phyloP scores from a whole-genome alignment of 2,329 filamentous ascomycete genomes.

The Drechslera avenae region DNA sequence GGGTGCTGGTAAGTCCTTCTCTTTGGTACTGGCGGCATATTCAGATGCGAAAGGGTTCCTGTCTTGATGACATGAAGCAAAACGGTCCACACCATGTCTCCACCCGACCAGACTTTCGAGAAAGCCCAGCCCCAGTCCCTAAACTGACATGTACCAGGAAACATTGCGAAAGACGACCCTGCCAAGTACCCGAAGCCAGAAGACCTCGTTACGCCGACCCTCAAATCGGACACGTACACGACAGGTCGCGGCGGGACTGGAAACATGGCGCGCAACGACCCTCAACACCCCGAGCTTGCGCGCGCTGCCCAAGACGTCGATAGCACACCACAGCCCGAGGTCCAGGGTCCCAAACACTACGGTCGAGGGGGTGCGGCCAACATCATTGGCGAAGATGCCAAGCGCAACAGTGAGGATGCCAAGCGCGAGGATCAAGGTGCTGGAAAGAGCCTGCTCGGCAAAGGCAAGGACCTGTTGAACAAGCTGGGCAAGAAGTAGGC shows the following conservation, averaged over 20 bases:
- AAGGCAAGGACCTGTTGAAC: slow-evolving; percentile 59
- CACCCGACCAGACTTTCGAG: too few species aligned
- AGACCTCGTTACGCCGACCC: slow-evolving; percentile 79
- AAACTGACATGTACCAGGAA: slow-evolving; percentile 44
- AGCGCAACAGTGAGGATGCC: slow-evolving; percentile 30
- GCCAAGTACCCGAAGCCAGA: slow-evolving; percentile 47
- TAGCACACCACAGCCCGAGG: slow-evolving; percentile 55
- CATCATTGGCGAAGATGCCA: slow-evolving; percentile 51
- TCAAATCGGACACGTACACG: slow-evolving; percentile 84
- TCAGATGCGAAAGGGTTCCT: too few species aligned
- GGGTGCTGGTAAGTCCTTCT: slow-evolving; percentile 64
- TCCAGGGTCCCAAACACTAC: slow-evolving; percentile 66
- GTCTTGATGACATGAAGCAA: too few species aligned
- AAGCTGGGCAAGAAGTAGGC: slow-evolving; percentile 49
- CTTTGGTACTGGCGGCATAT: neutral
- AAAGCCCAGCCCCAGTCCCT: too few species aligned
- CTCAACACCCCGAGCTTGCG: slow-evolving; percentile 67
- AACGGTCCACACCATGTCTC: neutral
- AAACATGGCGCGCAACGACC: slow-evolving; percentile 83
- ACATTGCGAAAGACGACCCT: slow-evolving; percentile 52
- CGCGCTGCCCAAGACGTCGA: slow-evolving; percentile 83
- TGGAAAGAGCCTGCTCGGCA: slow-evolving; percentile 53
- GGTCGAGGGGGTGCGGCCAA: slow-evolving; percentile 80
- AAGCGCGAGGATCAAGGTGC: slow-evolving; percentile 18
- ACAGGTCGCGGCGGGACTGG: slow-evolving; percentile 87